A percentile compares a stretch with the other conserved stretches of the same genome.
Conservation (phyloP, 164 flowering plant species). For the Litsea cubeba region DNA sequence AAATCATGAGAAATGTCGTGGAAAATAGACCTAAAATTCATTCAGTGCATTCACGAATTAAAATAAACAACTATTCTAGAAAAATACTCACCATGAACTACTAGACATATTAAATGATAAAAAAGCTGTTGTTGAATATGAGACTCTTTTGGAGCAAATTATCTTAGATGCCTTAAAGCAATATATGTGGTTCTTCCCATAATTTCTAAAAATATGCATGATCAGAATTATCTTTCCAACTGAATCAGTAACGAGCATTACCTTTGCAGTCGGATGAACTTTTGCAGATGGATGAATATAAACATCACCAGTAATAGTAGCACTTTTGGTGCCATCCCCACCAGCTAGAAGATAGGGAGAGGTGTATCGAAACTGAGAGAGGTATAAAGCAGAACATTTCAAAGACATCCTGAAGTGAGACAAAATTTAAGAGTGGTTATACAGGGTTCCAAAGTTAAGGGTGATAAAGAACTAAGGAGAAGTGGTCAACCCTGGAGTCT, state of each 20-base stretch:
- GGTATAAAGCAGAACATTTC: constrained; percentile 83
- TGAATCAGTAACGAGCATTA: constrained; percentile 9
- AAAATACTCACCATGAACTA: no score
- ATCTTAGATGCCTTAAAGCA: no score
- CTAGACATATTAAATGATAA: no score
- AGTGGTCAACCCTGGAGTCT: constrained; percentile 79
- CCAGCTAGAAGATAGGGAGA: constrained; percentile 79
- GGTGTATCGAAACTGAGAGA: constrained; percentile 52
- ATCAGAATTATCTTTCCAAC: not conserved
- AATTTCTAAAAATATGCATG: no score
- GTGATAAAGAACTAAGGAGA: not conserved
- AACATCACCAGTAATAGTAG: constrained; percentile 75
- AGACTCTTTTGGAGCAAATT: no score
- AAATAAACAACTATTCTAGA: no score
- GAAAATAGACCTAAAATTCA: no score
- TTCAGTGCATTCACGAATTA: no score
- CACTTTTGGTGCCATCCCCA: constrained; percentile 76
- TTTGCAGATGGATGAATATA: constrained; percentile 97
- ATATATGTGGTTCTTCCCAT: no score
- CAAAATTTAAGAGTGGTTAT: not conserved
- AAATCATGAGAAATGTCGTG: no score
- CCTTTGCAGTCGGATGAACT: constrained; percentile 97
- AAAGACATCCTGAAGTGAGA: constrained; percentile 72
- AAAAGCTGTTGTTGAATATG: no score
- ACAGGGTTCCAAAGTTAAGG: not conserved